Evolutionary conservation across 805 yeast genomes (phyloP).

Genomic region (Helenozyma baotianmanensis): DNA sequence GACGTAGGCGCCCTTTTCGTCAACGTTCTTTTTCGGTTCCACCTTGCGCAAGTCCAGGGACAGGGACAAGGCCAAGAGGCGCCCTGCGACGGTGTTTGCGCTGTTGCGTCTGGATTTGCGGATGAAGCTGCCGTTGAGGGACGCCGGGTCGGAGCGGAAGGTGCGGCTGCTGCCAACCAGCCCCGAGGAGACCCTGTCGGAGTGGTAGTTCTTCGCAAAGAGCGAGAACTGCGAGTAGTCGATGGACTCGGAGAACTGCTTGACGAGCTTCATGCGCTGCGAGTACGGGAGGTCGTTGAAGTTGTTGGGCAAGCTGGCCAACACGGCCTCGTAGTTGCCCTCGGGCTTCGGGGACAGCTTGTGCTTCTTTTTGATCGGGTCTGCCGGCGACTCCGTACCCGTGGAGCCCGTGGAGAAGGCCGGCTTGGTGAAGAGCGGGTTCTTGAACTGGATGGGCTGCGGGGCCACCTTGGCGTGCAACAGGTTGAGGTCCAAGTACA

Average conservation of each 20-base stretch:
- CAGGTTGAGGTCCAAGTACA: slow-evolving; percentile 37
- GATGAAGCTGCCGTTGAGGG: slow-evolving; percentile 23
- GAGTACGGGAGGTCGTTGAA: slow-evolving; percentile 57
- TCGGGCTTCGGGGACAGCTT: slow-evolving; percentile 20
- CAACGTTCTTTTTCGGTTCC: slow-evolving; percentile 37
- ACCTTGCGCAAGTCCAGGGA: slow-evolving; percentile 31
- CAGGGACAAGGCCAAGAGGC: slow-evolving; percentile 35
- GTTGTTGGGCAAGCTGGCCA: slow-evolving; percentile 35
- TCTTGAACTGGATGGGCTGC: slow-evolving; percentile 30
- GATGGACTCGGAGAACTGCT: slow-evolving; percentile 33
- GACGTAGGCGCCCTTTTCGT: slow-evolving; percentile 66
- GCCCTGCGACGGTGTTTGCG: slow-evolving; percentile 37
- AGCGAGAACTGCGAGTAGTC: slow-evolving; percentile 42
- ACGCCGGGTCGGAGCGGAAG: slow-evolving; percentile 12
- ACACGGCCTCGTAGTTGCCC: slow-evolving; percentile 35
- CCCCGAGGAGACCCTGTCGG: slow-evolving; percentile 19
- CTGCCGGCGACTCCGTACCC: slow-evolving; percentile 4
- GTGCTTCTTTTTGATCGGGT: slow-evolving; percentile 21
- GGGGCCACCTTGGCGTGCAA: slow-evolving; percentile 43
- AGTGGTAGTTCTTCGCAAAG: slow-evolving; percentile 33
- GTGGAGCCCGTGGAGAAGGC: slow-evolving; percentile 5
- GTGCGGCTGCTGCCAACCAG: slow-evolving; percentile 17
- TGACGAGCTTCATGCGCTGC: slow-evolving; percentile 47
- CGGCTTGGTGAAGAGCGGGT: slow-evolving; percentile 7
- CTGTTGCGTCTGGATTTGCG: slow-evolving; percentile 29